Conservation (phyloP, 106 monocot species). For the Allium fistulosum region DNA sequence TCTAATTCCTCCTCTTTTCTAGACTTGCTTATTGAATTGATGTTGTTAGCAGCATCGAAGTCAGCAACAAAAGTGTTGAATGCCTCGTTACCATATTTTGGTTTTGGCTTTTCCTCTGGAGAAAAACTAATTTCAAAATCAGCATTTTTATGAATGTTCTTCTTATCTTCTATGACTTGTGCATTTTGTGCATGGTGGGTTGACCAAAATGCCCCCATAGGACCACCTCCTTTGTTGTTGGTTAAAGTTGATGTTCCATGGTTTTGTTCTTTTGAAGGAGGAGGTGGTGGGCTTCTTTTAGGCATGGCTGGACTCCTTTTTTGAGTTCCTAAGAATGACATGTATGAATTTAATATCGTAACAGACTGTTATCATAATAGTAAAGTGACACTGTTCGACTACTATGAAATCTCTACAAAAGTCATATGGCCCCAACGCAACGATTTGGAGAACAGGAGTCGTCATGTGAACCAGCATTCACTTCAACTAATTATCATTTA, state of each 20-base stretch:
- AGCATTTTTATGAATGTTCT: slow-evolving; percentile 16
- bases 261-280: slow-evolving; percentile 35
- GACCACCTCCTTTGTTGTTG: neutral
- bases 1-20: slow-evolving; percentile 35
- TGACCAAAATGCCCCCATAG: slow-evolving; percentile 83
- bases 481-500: too few relatives aligned
- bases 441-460: too few relatives aligned
- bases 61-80: slow-evolving; percentile 61
- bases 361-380: neutral
- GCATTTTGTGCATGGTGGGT: slow-evolving; percentile 53
- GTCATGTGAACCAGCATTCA: too few relatives aligned
- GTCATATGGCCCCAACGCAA: neutral
- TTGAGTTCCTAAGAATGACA: slow-evolving; percentile 22
- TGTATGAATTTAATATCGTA: neutral
- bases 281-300: slow-evolving; percentile 62
- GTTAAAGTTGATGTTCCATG: slow-evolving; percentile 17
- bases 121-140: slow-evolving; percentile 82
- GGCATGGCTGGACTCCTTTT: slow-evolving; percentile 31
- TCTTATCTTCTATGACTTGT: slow-evolving; percentile 29
- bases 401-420: neutral
- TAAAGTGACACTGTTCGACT: neutral
- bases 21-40: slow-evolving; percentile 8
- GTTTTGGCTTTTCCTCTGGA: slow-evolving; percentile 32
- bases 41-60: slow-evolving; percentile 33
- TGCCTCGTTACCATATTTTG: slow-evolving; percentile 29